A percentile compares a stretch with the other conserved stretches of the same genome.
These are phyloP conservation scores for Colletotrichum orchidophilum DNA, from an alignment of 2,329 filamentous ascomycete genomes.

Conservation along the genomic window DNA sequence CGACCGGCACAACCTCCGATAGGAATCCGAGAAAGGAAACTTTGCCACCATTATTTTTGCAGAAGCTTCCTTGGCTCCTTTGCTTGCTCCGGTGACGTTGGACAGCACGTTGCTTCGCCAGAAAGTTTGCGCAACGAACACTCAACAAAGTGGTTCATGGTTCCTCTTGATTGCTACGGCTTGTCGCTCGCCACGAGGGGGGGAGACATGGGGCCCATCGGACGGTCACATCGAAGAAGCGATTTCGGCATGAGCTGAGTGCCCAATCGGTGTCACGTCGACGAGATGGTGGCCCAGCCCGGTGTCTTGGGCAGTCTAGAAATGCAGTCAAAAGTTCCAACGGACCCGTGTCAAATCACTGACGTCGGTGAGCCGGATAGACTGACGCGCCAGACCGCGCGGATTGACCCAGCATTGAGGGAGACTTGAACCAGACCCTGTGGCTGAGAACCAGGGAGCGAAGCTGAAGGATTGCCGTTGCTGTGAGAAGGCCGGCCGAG, in stretches of 20 bases:
- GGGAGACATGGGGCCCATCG: not conserved
- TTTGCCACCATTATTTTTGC: constrained; percentile 5
- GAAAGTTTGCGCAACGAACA: not conserved
- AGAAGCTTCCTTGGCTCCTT: constrained; percentile 6
- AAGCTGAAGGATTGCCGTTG: no score
- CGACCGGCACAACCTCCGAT: constrained; percentile 3
- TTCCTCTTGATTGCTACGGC: no score
- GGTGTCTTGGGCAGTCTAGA: not conserved
- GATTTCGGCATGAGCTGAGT: no score
- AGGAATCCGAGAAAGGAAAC: not conserved
- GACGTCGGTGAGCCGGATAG: not conserved
- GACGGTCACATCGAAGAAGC: not conserved
- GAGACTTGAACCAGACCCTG: no score
- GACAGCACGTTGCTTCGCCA: not conserved
- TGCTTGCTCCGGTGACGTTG: not conserved
- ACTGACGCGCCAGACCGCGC: no score
- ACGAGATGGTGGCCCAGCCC: not conserved
- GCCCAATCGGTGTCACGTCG: not conserved
- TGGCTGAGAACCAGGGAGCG: no score
- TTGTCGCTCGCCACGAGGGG: not conserved
- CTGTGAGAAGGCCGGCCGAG: no score
- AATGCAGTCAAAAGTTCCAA: not conserved
- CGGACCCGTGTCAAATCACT: not conserved
- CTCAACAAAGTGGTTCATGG: not conserved
- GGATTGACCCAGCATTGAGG: no score